Evolutionary conservation across 1,284 basidiomycete species (phyloP).

Genomic region (Tylopilus sp.): DNA sequence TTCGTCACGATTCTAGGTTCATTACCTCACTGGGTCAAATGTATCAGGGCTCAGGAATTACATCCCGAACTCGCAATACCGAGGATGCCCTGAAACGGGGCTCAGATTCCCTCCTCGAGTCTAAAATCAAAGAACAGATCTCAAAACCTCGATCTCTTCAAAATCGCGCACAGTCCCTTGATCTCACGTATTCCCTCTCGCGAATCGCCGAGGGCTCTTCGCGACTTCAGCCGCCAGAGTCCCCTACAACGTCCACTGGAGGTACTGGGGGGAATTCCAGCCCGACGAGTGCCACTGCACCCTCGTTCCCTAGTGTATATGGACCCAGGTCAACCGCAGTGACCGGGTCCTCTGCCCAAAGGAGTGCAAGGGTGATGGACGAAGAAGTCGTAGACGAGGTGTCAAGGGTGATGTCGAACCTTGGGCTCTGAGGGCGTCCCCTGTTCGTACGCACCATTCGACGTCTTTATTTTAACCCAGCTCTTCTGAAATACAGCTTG

Average conservation of each 20-base stretch:
- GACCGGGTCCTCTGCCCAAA: constrained; percentile 44
- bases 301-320: constrained; percentile 80
- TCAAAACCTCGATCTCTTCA: constrained; percentile 71
- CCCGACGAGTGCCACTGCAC: constrained; percentile 68
- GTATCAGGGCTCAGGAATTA: constrained; percentile 58
- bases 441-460: constrained; percentile 15
- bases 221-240: constrained; percentile 62
- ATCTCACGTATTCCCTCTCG: constrained; percentile 72
- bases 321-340: constrained; percentile 53
- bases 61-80: constrained; percentile 58
- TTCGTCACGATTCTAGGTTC: constrained; percentile 15
- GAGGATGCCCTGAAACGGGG: constrained; percentile 80
- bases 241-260: constrained; percentile 69
- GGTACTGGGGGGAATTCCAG: constrained; percentile 65
- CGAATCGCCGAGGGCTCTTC: constrained; percentile 68
- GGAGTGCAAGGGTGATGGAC: constrained; percentile 49
- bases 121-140: constrained; percentile 77
- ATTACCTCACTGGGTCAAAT: constrained; percentile 18
- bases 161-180: constrained; percentile 78
- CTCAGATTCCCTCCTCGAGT: constrained; percentile 83
- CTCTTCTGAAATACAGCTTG: constrained; percentile 8
- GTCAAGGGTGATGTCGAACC: constrained; percentile 72
- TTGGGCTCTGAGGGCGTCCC: constrained; percentile 54
- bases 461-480: constrained; percentile 6
- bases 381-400: constrained; percentile 68